phyloP scores from a whole-genome alignment of 2,329 filamentous ascomycete species.

The Aulographum hederae region DNA sequence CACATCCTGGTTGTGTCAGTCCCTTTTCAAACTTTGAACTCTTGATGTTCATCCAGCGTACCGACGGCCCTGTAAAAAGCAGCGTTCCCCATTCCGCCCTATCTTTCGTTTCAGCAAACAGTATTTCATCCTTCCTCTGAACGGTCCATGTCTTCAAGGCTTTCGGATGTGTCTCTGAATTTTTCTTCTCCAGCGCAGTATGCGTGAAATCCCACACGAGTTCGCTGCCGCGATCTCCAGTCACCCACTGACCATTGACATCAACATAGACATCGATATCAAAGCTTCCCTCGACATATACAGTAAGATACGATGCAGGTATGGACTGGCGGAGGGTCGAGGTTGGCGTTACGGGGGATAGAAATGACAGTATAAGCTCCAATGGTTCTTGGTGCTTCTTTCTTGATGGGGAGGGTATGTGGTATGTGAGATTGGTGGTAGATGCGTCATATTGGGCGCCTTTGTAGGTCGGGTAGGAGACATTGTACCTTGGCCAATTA shows the following conservation, averaged over 20 bases:
- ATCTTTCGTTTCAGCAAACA: constrained; percentile 58
- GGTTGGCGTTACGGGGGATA: constrained; percentile 65
- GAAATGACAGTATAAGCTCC: constrained; percentile 43
- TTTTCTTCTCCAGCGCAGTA: constrained; percentile 17
- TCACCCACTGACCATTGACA: constrained; percentile 53
- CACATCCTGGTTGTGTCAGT: constrained; percentile 25
- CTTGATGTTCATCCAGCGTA: constrained; percentile 10
- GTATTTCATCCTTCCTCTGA: constrained; percentile 39
- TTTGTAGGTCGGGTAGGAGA: constrained; percentile 39
- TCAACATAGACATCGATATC: constrained; percentile 29
- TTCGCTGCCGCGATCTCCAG: constrained; percentile 48
- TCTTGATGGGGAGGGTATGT: constrained; percentile 27
- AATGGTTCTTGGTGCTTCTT: constrained; percentile 17
- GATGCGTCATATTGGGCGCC: constrained; percentile 51
- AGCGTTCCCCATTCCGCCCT: constrained; percentile 71
- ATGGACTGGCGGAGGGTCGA: constrained; percentile 66
- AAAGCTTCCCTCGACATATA: constrained; percentile 48
- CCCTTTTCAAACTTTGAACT: background rate
- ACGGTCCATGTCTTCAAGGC: constrained; percentile 50
- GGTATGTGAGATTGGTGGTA: constrained; percentile 50
- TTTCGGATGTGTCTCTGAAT: constrained; percentile 4
- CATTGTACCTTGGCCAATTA: constrained; percentile 26
- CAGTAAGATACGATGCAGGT: constrained; percentile 62
- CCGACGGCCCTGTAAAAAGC: constrained; percentile 52
- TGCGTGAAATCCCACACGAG: constrained; percentile 51